Evolutionary conservation across 495 filamentous ascomycete genomes (phyloP).

Genomic region (Neurospora tetraspora): DNA sequence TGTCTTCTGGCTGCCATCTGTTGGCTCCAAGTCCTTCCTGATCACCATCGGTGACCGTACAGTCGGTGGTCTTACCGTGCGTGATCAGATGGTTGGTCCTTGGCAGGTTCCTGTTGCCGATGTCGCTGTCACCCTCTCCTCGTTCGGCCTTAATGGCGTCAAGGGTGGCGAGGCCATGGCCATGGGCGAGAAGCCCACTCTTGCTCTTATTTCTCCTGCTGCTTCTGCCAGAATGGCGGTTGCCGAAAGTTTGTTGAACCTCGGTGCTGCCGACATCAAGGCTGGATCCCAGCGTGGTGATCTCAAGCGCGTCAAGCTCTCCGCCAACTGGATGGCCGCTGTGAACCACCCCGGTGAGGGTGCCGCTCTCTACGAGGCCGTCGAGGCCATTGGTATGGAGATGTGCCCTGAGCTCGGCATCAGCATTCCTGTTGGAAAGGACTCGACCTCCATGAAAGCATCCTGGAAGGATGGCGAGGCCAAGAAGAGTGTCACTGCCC

Average conservation of each 20-base stretch:
- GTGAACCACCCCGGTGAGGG: constrained; percentile 89
- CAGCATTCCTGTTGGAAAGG: constrained; percentile 92
- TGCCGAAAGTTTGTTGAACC: constrained; percentile 85
- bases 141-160: constrained; percentile 51
- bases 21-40: constrained; percentile 92
- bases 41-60: constrained; percentile 93
- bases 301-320: constrained; percentile 69
- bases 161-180: constrained; percentile 91
- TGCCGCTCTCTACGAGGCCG: constrained; percentile 88
- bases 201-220: constrained; percentile 83
- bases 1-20: constrained; percentile 75
- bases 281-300: constrained; percentile 39
- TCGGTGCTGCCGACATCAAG: constrained; percentile 76
- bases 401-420: constrained; percentile 71
- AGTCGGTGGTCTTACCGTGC: constrained; percentile 77
- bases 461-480: constrained; percentile 74
- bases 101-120: constrained; percentile 97
- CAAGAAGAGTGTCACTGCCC: constrained; percentile 82
- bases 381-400: constrained; percentile 87
- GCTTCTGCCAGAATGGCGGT: constrained; percentile 97
- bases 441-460: constrained; percentile 98
- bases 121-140: constrained; percentile 80
- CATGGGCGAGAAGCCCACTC: constrained; percentile 86
- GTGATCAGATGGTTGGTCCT: constrained; percentile 92
- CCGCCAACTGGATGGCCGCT: constrained; percentile 98